phyloP scores from a whole-genome alignment of 805 yeast genomes.

The Wickerhamiella occidentalis region DNA sequence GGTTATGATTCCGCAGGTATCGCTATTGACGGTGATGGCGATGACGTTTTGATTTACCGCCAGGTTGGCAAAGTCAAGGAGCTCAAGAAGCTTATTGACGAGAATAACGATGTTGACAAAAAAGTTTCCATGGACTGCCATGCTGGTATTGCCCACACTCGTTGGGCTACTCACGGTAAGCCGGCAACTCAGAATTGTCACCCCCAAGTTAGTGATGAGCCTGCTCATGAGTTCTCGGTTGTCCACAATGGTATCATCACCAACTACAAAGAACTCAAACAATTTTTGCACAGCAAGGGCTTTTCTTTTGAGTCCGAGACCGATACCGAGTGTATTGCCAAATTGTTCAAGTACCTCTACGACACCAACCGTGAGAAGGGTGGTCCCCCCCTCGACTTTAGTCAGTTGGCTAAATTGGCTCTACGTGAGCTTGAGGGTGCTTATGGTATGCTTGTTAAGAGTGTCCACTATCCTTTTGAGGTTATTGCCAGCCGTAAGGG shows the following conservation, averaged over 20 bases:
- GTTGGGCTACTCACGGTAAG: conserved; percentile 99
- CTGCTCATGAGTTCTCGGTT: conserved; percentile 67
- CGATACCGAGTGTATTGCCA: conserved; percentile 97
- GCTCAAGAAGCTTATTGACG: conserved; percentile 49
- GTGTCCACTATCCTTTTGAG: conserved; percentile 88
- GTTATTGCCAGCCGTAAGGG: conserved; percentile 96
- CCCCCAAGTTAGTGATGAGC: conserved; percentile 79
- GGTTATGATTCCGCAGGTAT: conserved; percentile 97
- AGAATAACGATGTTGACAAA: conserved; percentile 36
- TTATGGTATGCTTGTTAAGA: conserved; percentile 87
- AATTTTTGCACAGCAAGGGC: conserved; percentile 69
- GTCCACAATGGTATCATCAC: conserved; percentile 99
- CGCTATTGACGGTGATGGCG: conserved; percentile 83
- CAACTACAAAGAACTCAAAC: conserved; percentile 82
- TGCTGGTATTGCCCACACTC: conserved; percentile 95
- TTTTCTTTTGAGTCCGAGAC: conserved; percentile 80
- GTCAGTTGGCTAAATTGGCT: conserved; percentile 84
- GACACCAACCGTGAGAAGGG: conserved; percentile 56
- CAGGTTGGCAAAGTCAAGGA: conserved; percentile 86
- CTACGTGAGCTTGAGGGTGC: conserved; percentile 93
- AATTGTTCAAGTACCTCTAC: conserved; percentile 80
- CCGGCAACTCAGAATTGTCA: conserved; percentile 82
- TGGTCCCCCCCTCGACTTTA: conserved; percentile 58
- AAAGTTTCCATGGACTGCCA: conserved; percentile 61
- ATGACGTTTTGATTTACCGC: conserved; percentile 61